These are phyloP conservation scores for Chionographis japonica DNA, from an alignment of 106 monocot genomes.

Conservation along the genomic window DNA sequence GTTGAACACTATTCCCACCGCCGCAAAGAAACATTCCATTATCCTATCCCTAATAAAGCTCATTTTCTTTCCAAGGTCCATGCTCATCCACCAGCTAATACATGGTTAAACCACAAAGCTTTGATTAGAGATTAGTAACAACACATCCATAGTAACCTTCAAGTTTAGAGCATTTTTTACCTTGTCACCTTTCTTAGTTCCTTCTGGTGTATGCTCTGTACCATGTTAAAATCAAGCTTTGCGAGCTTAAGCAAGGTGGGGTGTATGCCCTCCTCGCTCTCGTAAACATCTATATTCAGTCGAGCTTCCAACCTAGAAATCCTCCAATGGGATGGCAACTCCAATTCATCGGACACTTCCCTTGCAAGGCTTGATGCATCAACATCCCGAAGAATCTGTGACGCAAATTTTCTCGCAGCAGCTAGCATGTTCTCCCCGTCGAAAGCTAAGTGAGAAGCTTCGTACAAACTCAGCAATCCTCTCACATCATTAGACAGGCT, in stretches of 20 bases:
- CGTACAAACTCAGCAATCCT: slow-evolving; percentile 7
- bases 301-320: slow-evolving; percentile 13
- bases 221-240: slow-evolving; percentile 19
- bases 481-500: slow-evolving; percentile 2
- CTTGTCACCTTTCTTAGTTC: not conserved
- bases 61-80: not conserved
- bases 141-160: too few species aligned
- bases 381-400: not conserved
- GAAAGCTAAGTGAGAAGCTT: slow-evolving; percentile 15
- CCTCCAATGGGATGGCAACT: slow-evolving; percentile 25
- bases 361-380: not conserved
- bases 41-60: not conserved
- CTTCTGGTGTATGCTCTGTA: not conserved
- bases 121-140: not conserved
- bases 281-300: slow-evolving; percentile 15
- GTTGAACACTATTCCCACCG: not conserved
- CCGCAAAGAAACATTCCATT: not conserved
- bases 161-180: not conserved
- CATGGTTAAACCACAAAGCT: not conserved
- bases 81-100: not conserved
- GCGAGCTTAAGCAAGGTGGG: slow-evolving; percentile 7
- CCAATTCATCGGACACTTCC: slow-evolving; percentile 12
- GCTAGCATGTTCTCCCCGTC: slow-evolving; percentile 9
- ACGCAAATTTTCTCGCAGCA: slow-evolving; percentile 2
- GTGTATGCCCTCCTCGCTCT: not conserved